phyloP scores from a whole-genome alignment of 2,329 filamentous ascomycete genomes.

The Trichoderma atrobrunneum region DNA sequence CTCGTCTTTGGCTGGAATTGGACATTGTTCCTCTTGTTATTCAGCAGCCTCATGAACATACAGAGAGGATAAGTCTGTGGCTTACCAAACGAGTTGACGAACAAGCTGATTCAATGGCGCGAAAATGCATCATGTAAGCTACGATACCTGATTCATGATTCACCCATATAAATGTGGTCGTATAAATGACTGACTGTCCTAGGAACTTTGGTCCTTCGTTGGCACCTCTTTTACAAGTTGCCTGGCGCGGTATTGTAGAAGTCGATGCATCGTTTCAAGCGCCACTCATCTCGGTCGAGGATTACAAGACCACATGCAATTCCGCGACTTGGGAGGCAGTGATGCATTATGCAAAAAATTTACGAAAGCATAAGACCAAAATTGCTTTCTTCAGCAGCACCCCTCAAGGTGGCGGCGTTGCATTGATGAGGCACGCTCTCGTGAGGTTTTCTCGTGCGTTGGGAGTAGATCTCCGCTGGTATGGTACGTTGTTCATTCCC shows the following conservation, averaged over 20 bases:
- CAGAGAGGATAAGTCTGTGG: slow-evolving; percentile 45
- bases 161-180: not conserved
- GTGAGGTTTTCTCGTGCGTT: slow-evolving; percentile 67
- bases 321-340: slow-evolving; percentile 63
- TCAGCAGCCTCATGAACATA: slow-evolving; percentile 42
- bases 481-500: slow-evolving; percentile 42
- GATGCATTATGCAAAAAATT: slow-evolving; percentile 58
- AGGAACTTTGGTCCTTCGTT: slow-evolving; percentile 72
- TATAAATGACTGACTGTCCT: not conserved
- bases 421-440: slow-evolving; percentile 76
- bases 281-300: slow-evolving; percentile 52
- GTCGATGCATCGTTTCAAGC: slow-evolving; percentile 66
- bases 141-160: not conserved
- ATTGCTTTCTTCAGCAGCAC: slow-evolving; percentile 79
- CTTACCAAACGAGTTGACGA: slow-evolving; percentile 66
- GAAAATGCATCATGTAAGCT: slow-evolving; percentile 71
- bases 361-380: slow-evolving; percentile 63
- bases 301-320: slow-evolving; percentile 61
- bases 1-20: slow-evolving; percentile 70
- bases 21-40: slow-evolving; percentile 73
- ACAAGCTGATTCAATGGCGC: slow-evolving; percentile 75
- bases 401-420: slow-evolving; percentile 78
- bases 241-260: slow-evolving; percentile 65
- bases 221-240: slow-evolving; percentile 65
- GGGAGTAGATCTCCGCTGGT: slow-evolving; percentile 72